These are phyloP conservation scores for Penicillium lividum DNA, from an alignment of 495 filamentous ascomycete species.

Conservation along the genomic window DNA sequence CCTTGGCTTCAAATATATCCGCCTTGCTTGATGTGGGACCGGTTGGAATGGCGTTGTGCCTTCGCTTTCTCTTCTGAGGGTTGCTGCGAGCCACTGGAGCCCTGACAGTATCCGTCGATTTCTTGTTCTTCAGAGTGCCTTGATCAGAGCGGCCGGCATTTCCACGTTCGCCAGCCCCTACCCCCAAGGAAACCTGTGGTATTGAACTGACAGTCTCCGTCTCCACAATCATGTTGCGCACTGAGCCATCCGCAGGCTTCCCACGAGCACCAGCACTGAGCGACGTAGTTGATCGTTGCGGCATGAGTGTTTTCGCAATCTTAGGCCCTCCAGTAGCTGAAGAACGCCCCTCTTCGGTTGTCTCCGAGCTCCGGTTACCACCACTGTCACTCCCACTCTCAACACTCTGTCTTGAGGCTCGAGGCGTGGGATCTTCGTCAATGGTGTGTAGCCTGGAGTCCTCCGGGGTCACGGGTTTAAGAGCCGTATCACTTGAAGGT, in stretches of 20 bases:
- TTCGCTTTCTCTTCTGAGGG: conserved; percentile 57
- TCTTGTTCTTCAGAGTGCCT: conserved; percentile 80
- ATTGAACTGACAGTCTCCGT: conserved; percentile 94
- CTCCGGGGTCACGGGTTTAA: conserved; percentile 31
- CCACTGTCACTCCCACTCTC: conserved; percentile 56
- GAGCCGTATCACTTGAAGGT: conserved; percentile 55
- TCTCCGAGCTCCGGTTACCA: conserved; percentile 45
- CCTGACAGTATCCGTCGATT: conserved; percentile 89
- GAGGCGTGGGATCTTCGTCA: conserved; percentile 43
- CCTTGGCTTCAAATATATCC: conserved; percentile 95
- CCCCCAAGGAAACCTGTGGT: conserved; percentile 79
- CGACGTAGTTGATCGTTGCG: conserved; percentile 51
- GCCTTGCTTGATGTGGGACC: conserved; percentile 86
- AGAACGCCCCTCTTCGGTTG: conserved; percentile 38
- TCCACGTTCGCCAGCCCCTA: conserved; percentile 64
- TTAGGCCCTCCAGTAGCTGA: conserved; percentile 27
- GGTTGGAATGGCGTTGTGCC: conserved; percentile 56
- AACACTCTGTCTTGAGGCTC: conserved; percentile 31
- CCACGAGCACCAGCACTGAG: conserved; percentile 48
- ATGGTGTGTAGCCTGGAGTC: conserved; percentile 39
- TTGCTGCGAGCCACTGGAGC: conserved; percentile 84
- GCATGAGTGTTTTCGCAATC: conserved; percentile 36
- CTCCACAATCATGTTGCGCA: conserved; percentile 95
- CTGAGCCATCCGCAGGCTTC: conserved; percentile 70
- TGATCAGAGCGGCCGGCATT: conserved; percentile 52